Percentiles rank a stretch among this genome's conserved stretches.
Evolutionary conservation across 352 stramenopile species (phyloP).

Genomic region (Phytopythium sindhum): DNA sequence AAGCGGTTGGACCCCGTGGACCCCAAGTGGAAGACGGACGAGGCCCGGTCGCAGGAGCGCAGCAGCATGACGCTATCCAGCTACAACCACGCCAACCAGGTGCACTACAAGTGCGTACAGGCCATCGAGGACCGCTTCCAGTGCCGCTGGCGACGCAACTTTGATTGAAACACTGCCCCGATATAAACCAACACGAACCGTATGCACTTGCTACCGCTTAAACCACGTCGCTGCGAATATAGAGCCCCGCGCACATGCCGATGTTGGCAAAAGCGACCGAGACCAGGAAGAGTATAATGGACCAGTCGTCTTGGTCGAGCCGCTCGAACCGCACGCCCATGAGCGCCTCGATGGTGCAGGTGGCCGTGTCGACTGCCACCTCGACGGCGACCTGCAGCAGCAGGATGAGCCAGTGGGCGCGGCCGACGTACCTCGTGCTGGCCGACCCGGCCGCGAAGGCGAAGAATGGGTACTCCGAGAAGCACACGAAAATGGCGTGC

Average conservation of each 20-base stretch:
- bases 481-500: conserved; percentile 23
- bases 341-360: conserved; percentile 11
- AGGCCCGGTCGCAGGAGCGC: conserved; percentile 31
- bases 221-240: too few relatives aligned
- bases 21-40: conserved; percentile 61
- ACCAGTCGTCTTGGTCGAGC: conserved; percentile 12
- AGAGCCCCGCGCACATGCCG: neutral
- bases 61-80: conserved; percentile 73
- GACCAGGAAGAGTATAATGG: conserved; percentile 10
- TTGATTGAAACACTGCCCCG: conserved; percentile 22
- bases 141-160: conserved; percentile 65
- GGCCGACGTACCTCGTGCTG: conserved; percentile 6
- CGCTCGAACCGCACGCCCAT: conserved; percentile 16
- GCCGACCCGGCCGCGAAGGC: conserved; percentile 2
- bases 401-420: conserved; percentile 9
- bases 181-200: too few relatives aligned
- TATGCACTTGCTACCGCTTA: too few relatives aligned
- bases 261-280: conserved; percentile 14
- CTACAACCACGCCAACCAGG: conserved; percentile 76
- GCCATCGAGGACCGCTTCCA: conserved; percentile 66
- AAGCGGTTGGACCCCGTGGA: conserved; percentile 72
- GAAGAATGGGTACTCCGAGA: conserved; percentile 22
- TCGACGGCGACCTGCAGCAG: conserved; percentile 10
- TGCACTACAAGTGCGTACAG: conserved; percentile 83
- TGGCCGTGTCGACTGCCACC: conserved; percentile 17